A percentile compares a stretch with the other conserved stretches of the same genome.
These are phyloP conservation scores for Lodderomyces jiufengensis DNA, from an alignment of 1,139 yeast genomes.

Conservation along the genomic window DNA sequence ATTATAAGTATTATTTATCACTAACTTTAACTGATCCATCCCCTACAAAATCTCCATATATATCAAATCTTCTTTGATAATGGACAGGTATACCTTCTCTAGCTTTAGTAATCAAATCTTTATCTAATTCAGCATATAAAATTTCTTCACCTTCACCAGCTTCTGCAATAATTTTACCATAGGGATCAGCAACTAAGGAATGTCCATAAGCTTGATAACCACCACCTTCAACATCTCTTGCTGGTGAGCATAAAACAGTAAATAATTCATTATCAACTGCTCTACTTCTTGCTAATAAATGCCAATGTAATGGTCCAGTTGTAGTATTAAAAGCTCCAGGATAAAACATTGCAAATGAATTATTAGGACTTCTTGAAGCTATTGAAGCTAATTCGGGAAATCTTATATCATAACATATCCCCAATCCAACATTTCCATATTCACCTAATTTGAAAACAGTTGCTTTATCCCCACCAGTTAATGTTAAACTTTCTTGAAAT, in stretches of 20 bases:
- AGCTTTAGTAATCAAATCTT: constrained; percentile 54
- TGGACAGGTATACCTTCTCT: constrained; percentile 77
- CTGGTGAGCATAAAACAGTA: constrained; percentile 82
- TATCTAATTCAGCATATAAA: constrained; percentile 74
- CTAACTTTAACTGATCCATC: constrained; percentile 39
- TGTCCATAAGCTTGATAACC: constrained; percentile 93
- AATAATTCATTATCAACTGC: constrained; percentile 88
- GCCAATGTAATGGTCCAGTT: constrained; percentile 96
- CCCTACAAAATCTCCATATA: constrained; percentile 66
- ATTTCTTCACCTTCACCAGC: constrained; percentile 86
- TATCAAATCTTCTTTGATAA: constrained; percentile 73
- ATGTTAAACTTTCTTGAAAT: constrained; percentile 74
- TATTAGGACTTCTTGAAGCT: constrained; percentile 64
- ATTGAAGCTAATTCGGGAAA: constrained; percentile 87
- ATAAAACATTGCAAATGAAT: constrained; percentile 84
- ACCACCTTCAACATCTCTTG: constrained; percentile 62
- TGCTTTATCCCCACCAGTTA: constrained; percentile 75
- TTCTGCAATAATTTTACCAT: constrained; percentile 74
- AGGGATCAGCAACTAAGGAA: constrained; percentile 81
- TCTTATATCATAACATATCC: constrained; percentile 88
- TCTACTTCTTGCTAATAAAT: constrained; percentile 75
- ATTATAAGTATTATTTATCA: constrained; percentile 20
- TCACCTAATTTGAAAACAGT: constrained; percentile 70
- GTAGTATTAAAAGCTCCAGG: constrained; percentile 97
- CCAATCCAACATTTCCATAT: constrained; percentile 78